Evolutionary conservation across 805 yeast genomes (phyloP).

Genomic region (Jamesozyma rosinii): DNA sequence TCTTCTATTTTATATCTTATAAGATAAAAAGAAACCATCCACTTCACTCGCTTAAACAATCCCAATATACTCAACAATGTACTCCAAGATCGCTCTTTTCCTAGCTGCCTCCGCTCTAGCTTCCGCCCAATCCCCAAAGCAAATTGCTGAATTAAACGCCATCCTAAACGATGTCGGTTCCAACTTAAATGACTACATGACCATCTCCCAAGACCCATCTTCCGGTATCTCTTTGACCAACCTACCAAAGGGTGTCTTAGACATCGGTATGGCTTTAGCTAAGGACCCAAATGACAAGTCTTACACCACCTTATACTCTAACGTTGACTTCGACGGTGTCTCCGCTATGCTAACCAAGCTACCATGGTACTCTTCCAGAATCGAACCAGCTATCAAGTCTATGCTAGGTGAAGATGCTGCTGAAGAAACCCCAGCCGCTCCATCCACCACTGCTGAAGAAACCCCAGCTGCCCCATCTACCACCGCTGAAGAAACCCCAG

Average conservation of each 20-base stretch:
- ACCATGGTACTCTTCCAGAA: slow-evolving; percentile 31
- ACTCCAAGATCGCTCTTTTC: slow-evolving; percentile 13
- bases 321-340: slow-evolving; percentile 25
- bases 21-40: not conserved
- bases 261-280: slow-evolving; percentile 18
- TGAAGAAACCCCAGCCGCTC: slow-evolving; percentile 3
- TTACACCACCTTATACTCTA: slow-evolving; percentile 28
- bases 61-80: slow-evolving; percentile 3
- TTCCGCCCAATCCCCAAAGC: slow-evolving; percentile 13
- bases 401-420: slow-evolving; percentile 4
- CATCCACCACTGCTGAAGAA: not conserved
- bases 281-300: slow-evolving; percentile 27
- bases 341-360: slow-evolving; percentile 24
- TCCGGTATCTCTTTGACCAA: slow-evolving; percentile 11
- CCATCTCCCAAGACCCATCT: slow-evolving; percentile 7
- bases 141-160: slow-evolving; percentile 17
- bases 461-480: slow-evolving; percentile 6
- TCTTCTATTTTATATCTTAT: not conserved
- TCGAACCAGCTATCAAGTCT: slow-evolving; percentile 13
- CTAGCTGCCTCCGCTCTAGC: slow-evolving; percentile 17
- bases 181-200: slow-evolving; percentile 13
- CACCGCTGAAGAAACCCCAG: slow-evolving; percentile 4
- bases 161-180: slow-evolving; percentile 16
- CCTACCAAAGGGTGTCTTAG: slow-evolving; percentile 19
- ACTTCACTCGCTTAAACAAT: slow-evolving; percentile 9